phyloP scores from a whole-genome alignment of 371 early-diverging fungal genomes.

The Mucor circinelloides region DNA sequence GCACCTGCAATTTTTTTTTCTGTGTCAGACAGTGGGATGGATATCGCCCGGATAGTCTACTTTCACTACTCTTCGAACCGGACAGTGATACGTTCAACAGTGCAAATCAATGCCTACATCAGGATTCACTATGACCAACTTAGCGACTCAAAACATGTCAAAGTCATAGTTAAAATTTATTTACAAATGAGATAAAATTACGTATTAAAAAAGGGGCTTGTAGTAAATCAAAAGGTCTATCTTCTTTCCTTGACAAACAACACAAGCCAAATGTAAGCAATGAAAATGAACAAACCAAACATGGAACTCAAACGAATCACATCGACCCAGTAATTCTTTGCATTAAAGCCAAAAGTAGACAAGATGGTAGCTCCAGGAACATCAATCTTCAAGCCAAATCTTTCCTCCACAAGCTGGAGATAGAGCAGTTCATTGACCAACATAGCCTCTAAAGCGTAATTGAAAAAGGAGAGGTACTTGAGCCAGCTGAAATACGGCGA shows the following conservation, averaged over 20 bases:
- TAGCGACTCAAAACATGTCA: no score
- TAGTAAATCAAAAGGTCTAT: slow-evolving; percentile 28
- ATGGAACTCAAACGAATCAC: slow-evolving; percentile 65
- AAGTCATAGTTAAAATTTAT: background rate
- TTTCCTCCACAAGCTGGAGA: slow-evolving; percentile 76
- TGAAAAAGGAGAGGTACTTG: slow-evolving; percentile 83
- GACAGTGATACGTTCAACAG: no score
- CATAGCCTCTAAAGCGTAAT: slow-evolving; percentile 88
- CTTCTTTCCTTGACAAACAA: slow-evolving; percentile 83
- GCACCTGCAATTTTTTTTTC: background rate
- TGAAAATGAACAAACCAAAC: slow-evolving; percentile 63
- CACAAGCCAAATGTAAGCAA: slow-evolving; percentile 83
- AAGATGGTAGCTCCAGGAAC: slow-evolving; percentile 87
- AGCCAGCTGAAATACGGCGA: slow-evolving; percentile 78
- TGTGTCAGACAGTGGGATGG: no score
- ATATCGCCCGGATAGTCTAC: no score
- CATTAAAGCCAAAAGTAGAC: slow-evolving; percentile 89
- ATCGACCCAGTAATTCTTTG: slow-evolving; percentile 85
- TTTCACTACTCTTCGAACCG: no score
- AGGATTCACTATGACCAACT: background rate
- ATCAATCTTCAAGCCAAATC: slow-evolving; percentile 82
- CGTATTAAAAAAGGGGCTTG: background rate
- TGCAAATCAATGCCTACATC: background rate
- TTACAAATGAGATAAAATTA: background rate
- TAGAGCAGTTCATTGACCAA: slow-evolving; percentile 85